Conservation (phyloP, 2,329 filamentous ascomycete genomes). For the Lithohypha guttulata region DNA sequence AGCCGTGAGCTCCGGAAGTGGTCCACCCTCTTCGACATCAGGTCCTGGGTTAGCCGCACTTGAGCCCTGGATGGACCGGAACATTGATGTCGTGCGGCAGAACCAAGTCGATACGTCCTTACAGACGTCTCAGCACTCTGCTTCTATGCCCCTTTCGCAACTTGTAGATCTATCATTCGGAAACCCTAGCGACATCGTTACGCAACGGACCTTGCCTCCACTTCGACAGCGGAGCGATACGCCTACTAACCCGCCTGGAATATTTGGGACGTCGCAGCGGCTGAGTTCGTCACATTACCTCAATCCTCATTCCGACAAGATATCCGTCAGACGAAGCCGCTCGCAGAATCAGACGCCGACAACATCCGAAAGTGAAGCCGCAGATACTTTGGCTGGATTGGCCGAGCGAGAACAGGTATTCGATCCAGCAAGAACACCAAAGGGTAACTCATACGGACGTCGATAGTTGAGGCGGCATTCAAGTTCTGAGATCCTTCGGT, state of each 20-base stretch:
- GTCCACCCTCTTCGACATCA: too few relatives aligned
- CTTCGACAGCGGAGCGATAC: neutral
- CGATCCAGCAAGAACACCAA: neutral
- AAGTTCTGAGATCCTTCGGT: too few relatives aligned
- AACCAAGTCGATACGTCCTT: neutral
- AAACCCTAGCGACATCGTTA: too few relatives aligned
- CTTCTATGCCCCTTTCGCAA: conserved; percentile 1
- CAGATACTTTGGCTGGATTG: conserved; percentile 18
- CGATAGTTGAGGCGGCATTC: too few relatives aligned
- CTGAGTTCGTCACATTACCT: too few relatives aligned
- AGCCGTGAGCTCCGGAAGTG: neutral
- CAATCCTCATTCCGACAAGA: too few relatives aligned
- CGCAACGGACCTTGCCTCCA: conserved; percentile 6
- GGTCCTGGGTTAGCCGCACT: too few relatives aligned
- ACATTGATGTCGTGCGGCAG: too few relatives aligned
- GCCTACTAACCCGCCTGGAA: neutral
- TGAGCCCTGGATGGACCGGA: too few relatives aligned
- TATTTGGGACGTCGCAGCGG: neutral
- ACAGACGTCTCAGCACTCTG: neutral
- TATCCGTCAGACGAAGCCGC: too few relatives aligned
- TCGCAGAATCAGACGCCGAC: too few relatives aligned
- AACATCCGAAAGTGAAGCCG: conserved; percentile 19
- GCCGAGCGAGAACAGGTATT: conserved; percentile 4
- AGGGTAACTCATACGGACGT: neutral
- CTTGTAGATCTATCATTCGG: neutral